Evolutionary conservation across 2,329 filamentous ascomycete species (phyloP), one percentile per base, ranked within the genome.

Genomic region (Blastomyces parvus): DNA sequence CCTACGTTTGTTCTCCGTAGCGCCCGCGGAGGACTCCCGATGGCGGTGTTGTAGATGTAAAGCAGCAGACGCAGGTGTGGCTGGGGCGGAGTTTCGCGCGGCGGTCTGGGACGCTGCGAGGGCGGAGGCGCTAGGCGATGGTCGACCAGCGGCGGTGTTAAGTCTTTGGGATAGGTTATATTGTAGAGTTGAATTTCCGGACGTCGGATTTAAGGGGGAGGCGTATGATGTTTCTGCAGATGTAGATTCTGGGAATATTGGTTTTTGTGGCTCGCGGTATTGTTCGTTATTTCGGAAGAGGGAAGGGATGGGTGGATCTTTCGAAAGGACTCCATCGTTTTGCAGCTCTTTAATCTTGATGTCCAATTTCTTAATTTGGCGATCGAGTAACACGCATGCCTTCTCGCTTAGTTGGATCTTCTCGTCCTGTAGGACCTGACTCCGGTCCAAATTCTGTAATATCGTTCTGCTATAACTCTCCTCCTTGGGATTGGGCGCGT

Each of bases 401-500:
- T 85, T 86, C 61, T 87, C 84, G 56, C 81, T 82, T 38, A 87
- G 72, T 1, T 78, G 79, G 59, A 85, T 79, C 71, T 88, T 88
- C 70, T 87, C 85, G 57, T 84, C 82, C 67, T 87, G 85, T 50
- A 87, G 69, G 30, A 80, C 76, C 60, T 84, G 79, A 60, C 81
- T 81, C 61, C 79, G 78, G 66, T 87, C 84, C 69, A 82, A 83
- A 66, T 83, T 83, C 65, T 85, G 78, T 62, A 81, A 71, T 59
- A 87, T 82, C 9, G 78, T 76, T 67, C 84, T 85, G 62, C 77
- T 78, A 70, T 86, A 86, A 6, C 80, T 78, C 61, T 85, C 84
- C 70, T 88, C 85, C 69, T 87, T 87, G 0, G 85, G 84, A 66
- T 88, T 86, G 42, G 81, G 80, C 1, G 83, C 77, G 55, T 86